phyloP scores from a whole-genome alignment of 768 basidiomycete species.

The Phanerochaete carnosa region DNA sequence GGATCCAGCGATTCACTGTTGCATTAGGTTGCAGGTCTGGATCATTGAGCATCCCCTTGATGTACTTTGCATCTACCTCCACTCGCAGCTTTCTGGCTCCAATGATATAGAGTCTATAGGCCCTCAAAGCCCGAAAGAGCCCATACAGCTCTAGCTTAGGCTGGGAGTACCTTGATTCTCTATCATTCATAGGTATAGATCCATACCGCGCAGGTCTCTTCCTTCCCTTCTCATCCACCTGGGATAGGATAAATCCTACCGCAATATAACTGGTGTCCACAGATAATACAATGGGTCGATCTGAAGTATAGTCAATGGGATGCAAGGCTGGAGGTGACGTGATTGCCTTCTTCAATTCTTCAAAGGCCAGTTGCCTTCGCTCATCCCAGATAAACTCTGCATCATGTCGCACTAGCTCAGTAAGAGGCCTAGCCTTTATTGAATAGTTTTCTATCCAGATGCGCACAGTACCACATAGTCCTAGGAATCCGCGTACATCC shows the following conservation, averaged over 20 bases:
- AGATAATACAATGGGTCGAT: slow-evolving; percentile 26
- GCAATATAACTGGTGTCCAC: slow-evolving; percentile 36
- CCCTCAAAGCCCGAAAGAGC: slow-evolving; percentile 19
- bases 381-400: slow-evolving; percentile 29
- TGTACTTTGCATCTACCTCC: slow-evolving; percentile 37
- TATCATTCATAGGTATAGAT: slow-evolving; percentile 30
- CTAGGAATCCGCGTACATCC: slow-evolving; percentile 19
- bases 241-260: slow-evolving; percentile 36
- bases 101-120: slow-evolving; percentile 23
- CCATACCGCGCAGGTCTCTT: slow-evolving; percentile 29
- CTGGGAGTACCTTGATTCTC: slow-evolving; percentile 23
- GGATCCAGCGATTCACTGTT: slow-evolving; percentile 39
- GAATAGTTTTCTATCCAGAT: slow-evolving; percentile 19
- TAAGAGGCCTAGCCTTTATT: slow-evolving; percentile 7
- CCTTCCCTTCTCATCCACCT: slow-evolving; percentile 20
- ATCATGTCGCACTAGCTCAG: slow-evolving; percentile 16
- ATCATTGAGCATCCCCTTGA: slow-evolving; percentile 40
- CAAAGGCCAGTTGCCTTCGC: slow-evolving; percentile 24
- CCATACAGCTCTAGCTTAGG: slow-evolving; percentile 28
- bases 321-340: slow-evolving; percentile 24
- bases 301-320: slow-evolving; percentile 30
- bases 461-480: slow-evolving; percentile 13
- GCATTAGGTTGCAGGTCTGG: slow-evolving; percentile 37
- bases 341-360: slow-evolving; percentile 26
- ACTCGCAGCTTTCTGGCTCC: slow-evolving; percentile 30